A percentile compares a stretch with the other conserved stretches of the same genome.
Conservation (phyloP, 305 asterid species). For the Striga hermonthica region DNA sequence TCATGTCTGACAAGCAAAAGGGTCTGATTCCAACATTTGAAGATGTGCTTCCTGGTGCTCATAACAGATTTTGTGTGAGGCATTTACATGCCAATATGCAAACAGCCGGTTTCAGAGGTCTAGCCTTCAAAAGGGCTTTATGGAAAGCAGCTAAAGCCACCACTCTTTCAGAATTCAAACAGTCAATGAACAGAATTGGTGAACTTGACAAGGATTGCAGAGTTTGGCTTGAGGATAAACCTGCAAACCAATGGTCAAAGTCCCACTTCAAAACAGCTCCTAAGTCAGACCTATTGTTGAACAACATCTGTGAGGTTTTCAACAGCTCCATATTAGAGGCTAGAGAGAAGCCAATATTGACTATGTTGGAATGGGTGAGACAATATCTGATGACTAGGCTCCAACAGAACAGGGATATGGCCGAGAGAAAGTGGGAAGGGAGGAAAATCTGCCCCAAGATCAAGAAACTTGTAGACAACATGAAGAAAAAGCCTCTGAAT, state of each 20-base stretch:
- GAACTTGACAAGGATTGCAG: neutral
- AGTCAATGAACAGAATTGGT: neutral
- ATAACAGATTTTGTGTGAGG: slow-evolving; percentile 22
- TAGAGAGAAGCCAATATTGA: neutral
- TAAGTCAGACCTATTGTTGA: slow-evolving; percentile 3
- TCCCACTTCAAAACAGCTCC: neutral
- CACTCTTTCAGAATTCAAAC: neutral
- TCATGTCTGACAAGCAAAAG: neutral
- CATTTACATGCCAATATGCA: neutral
- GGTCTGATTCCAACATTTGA: neutral
- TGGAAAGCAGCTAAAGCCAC: slow-evolving; percentile 8
- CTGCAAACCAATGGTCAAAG: neutral
- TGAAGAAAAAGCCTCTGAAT: neutral
- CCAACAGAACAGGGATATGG: neutral
- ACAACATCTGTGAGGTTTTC: neutral
- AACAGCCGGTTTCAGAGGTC: neutral
- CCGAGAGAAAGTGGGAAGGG: neutral
- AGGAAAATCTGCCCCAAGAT: neutral
- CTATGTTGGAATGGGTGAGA: slow-evolving; percentile 23
- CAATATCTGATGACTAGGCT: neutral
- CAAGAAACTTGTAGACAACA: neutral
- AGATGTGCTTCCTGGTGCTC: neutral
- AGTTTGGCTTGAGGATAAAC: neutral
- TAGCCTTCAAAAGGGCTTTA: neutral
- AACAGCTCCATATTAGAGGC: neutral